Percentiles rank a stretch among this genome's conserved stretches.
Conservation (phyloP, 306 rosid genomes). For the Cyamopsis tetragonoloba region DNA sequence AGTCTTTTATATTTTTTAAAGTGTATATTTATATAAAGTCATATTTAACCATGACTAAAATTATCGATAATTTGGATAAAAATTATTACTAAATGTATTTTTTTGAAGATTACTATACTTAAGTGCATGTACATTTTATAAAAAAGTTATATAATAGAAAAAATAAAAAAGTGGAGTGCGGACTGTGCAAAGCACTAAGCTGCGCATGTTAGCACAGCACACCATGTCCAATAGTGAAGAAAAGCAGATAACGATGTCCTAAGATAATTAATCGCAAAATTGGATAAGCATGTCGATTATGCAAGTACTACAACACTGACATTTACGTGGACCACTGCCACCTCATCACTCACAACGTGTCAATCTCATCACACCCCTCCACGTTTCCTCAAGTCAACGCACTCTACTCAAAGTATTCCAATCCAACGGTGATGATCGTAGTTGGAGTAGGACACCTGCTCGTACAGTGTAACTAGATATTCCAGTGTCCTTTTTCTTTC, state of each 20-base stretch:
- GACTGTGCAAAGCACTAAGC: too few relatives aligned
- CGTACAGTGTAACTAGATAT: neutral
- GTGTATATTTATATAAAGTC: too few relatives aligned
- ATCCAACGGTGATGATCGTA: conserved; percentile 24
- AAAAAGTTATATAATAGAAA: too few relatives aligned
- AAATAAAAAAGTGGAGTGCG: too few relatives aligned
- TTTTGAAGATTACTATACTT: too few relatives aligned
- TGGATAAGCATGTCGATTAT: conserved; percentile 48
- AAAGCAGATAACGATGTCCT: neutral
- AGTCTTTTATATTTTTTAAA: too few relatives aligned
- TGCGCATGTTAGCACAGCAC: conserved; percentile 14
- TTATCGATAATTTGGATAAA: too few relatives aligned
- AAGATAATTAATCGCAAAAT: neutral
- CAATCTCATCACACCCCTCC: neutral
- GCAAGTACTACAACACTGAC: neutral
- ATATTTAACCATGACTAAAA: too few relatives aligned
- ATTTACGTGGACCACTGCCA: conserved; percentile 8
- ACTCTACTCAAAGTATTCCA: neutral
- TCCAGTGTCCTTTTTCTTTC: neutral
- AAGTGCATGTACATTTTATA: too few relatives aligned
- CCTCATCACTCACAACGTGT: neutral
- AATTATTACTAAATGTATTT: too few relatives aligned
- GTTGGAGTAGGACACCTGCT: neutral
- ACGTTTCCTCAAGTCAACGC: neutral
- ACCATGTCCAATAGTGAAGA: neutral